A percentile compares a stretch with the other conserved stretches of the same genome.
Evolutionary conservation across 257 asterid species (phyloP).

Genomic region (Penstemon newberryi): DNA sequence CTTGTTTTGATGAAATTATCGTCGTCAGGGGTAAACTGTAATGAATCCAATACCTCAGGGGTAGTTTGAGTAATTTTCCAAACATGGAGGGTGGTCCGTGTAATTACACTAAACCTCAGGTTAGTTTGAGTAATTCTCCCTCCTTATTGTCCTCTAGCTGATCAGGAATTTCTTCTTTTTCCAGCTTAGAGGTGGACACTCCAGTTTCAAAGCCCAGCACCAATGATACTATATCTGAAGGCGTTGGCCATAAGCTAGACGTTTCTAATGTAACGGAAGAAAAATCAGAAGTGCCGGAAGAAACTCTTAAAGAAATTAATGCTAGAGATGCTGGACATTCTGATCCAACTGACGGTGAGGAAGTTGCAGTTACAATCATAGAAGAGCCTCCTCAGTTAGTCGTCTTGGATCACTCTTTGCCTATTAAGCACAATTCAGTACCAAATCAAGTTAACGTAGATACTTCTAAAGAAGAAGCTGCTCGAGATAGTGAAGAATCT

Average conservation of each 20-base stretch:
- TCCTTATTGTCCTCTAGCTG: conserved; percentile 25
- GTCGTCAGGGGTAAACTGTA: too few relatives aligned
- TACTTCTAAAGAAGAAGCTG: conserved; percentile 29
- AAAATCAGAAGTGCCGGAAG: conserved; percentile 33
- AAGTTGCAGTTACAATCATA: conserved; percentile 30
- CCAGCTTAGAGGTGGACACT: conserved; percentile 76
- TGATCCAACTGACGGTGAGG: conserved; percentile 31
- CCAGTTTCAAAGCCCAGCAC: conserved; percentile 43
- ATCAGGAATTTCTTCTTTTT: conserved; percentile 28
- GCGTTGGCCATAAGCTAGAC: conserved; percentile 34
- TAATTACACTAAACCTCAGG: background rate
- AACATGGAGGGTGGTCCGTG: too few relatives aligned
- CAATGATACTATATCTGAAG: conserved; percentile 35
- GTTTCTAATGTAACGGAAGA: conserved; percentile 29
- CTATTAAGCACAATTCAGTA: conserved; percentile 25
- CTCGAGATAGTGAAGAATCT: conserved; percentile 29
- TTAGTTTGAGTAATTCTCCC: background rate
- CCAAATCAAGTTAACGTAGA: conserved; percentile 37
- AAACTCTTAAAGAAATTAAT: conserved; percentile 32
- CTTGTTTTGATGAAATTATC: too few relatives aligned
- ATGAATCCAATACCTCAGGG: too few relatives aligned
- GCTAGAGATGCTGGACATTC: conserved; percentile 29
- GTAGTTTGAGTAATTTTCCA: too few relatives aligned
- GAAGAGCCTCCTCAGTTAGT: conserved; percentile 33
- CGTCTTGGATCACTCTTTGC: conserved; percentile 28